Percentiles rank a stretch among this genome's conserved stretches.
Evolutionary conservation across 176 grass and related monocot genomes (phyloP).

Genomic region (Saccharum spontaneum): DNA sequence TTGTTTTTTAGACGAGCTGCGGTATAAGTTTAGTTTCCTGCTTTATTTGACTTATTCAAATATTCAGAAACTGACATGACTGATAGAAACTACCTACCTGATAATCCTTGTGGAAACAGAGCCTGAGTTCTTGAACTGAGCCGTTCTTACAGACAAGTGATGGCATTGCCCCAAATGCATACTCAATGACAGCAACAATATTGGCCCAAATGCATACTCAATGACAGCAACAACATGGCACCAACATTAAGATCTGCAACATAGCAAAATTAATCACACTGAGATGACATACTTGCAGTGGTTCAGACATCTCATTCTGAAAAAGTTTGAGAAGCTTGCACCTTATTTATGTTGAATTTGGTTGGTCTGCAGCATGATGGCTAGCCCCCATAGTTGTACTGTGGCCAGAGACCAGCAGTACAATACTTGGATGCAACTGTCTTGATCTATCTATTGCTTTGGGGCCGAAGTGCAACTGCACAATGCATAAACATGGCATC

Average conservation of each 20-base stretch:
- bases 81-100: too few species aligned
- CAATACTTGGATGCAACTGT: neutral
- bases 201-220: too few species aligned
- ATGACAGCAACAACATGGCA: too few species aligned
- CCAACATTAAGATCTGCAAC: too few species aligned
- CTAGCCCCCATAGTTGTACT: slow-evolving; percentile 75
- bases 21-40: neutral
- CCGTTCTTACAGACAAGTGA: too few species aligned
- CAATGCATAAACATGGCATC: neutral
- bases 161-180: too few species aligned
- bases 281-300: too few species aligned
- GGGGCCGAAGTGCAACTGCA: neutral
- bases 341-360: slow-evolving; percentile 74
- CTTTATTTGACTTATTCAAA: neutral
- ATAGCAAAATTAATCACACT: too few species aligned
- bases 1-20: neutral
- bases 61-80: too few species aligned
- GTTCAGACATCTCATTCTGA: neutral
- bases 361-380: slow-evolving; percentile 71
- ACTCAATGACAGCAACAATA: too few species aligned
- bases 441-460: neutral
- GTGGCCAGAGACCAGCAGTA: slow-evolving; percentile 78
- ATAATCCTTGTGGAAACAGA: too few species aligned
- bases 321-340: neutral
- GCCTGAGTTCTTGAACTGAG: too few species aligned